Evolutionary conservation across 2,329 filamentous ascomycete genomes (phyloP), one percentile per base, ranked within the genome.

Genomic region (Apiospora sp.): DNA sequence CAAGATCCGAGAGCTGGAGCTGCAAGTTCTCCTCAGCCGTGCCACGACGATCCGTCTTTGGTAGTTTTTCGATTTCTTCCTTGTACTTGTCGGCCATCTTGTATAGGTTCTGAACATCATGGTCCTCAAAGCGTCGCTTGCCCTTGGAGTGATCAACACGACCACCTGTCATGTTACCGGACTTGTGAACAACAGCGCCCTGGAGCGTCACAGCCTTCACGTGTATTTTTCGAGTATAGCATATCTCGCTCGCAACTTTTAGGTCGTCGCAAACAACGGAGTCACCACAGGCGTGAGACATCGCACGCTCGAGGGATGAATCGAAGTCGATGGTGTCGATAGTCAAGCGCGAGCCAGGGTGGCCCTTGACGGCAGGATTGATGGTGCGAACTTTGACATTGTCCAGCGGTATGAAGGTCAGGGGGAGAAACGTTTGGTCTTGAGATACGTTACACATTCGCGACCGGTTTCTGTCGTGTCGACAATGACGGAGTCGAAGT

Each of bases 261-360:
- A 98, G 86, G 71, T 90, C 93, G 82, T 99, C 96, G 79, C 96
- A 98, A 6, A 99, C 94, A 75, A 99, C 94, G 5, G 95, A 95
- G 82, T 95, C 97, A 46, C 96, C 96, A 78, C 96, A 99, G 37
- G 95, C 96, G 81, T 97, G 98, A 30, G 92, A 94, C 86, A 99
- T 97, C 46, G 95, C 97, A 75, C 96, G 92, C 80, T 98, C 94
- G 69, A 98, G 89, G 1, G 92, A 90, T 3, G 92, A 89, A 78
- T 98, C 96, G 79, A 96, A 99, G 79, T 98, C 95, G 77, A 99
- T 96, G 0, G 95, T 97, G 81, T 99, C 96, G 75, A 99, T 97
- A 0, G 96, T 97, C 72, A 98, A 89, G 10, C 96, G 91, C 82
- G 93, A 94, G 51, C 94, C 93, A 71, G 94, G 89, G 81, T 98